Conservation (phyloP, 208 protist genomes). For the Acanthamoeba polyphaga region DNA sequence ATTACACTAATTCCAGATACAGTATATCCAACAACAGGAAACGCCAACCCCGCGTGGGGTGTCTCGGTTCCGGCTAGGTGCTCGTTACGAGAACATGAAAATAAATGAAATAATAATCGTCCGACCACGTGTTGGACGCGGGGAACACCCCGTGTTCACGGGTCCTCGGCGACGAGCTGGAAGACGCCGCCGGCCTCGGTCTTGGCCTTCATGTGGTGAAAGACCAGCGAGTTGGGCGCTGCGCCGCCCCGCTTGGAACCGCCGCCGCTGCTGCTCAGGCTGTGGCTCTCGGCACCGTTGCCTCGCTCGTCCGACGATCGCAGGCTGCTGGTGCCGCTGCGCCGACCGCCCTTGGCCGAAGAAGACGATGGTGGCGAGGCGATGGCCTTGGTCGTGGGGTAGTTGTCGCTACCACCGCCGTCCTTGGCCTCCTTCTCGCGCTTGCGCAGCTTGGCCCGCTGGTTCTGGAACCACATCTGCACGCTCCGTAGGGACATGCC, state of each 20-base stretch:
- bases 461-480: slow-evolving; percentile 87
- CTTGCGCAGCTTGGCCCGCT: slow-evolving; percentile 79
- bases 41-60: too few species aligned
- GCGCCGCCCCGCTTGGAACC: background rate
- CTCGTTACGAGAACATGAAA: background rate
- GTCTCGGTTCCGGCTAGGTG: too few species aligned
- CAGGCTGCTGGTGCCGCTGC: background rate
- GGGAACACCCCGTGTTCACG: background rate
- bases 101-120: background rate
- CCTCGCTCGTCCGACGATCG: slow-evolving; percentile 27
- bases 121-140: background rate
- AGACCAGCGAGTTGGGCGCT: slow-evolving; percentile 28
- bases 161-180: slow-evolving; percentile 31
- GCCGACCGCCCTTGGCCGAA: background rate
- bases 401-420: background rate
- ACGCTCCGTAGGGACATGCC: slow-evolving; percentile 81
- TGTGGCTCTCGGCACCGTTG: background rate
- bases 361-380: background rate
- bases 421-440: slow-evolving; percentile 47
- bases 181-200: slow-evolving; percentile 30
- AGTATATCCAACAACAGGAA: too few species aligned
- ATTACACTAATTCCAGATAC: background rate
- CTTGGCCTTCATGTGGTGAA: slow-evolving; percentile 52
- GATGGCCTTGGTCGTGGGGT: background rate
- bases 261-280: background rate